Evolutionary conservation across 176 grass and related monocot species (phyloP), one percentile per base, ranked within the genome.

Genomic region (maize (Zea mays)): DNA sequence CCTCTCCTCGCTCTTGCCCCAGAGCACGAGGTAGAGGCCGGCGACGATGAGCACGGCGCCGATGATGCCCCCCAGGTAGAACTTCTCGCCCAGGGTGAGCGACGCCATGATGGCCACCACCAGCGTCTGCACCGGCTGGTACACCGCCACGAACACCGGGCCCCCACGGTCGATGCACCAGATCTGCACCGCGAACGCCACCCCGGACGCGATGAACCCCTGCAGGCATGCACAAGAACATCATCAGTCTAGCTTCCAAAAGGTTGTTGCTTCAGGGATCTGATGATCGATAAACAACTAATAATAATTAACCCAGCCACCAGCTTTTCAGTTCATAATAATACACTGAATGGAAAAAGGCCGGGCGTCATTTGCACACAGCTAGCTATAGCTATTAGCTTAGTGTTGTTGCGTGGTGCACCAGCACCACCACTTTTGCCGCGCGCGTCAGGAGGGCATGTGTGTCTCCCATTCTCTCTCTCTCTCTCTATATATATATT

Each of bases 101-200:
- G 96, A 92, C 36, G 96, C 90, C 92, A 85, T 87, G 90, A 99
- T 90, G 41, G 96, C 96, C 1, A 99, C 96, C 34, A 99, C 96
- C 1, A 99, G 85, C 17, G 96, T 99, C 80, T 99, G 92, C 5
- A 99, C 96, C 1, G 96, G 96, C 81, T 99, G 96, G 78, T 99
- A 99, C 71, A 99, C 96, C 1, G 96, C 96, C 60, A 99, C 96
- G 61, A 99, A 99, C 19, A 99, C 96, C 0, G 96, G 96, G 17
- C 96, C 96, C 33, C 92, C 96, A 1, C 92, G 78, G 78, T 99
- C 85, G 57, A 99, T 95, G 92, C 96, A 99, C 96, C 96, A 99
- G 69, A 92, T 99, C 83, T 99, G 96, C 54, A 99, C 96, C 8
- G 96, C 96, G 67, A 99, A 99, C 4, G 96, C 96, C 17, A 99